phyloP scores from a whole-genome alignment of 352 stramenopile species.

The Globisporangium heterothallicum region DNA sequence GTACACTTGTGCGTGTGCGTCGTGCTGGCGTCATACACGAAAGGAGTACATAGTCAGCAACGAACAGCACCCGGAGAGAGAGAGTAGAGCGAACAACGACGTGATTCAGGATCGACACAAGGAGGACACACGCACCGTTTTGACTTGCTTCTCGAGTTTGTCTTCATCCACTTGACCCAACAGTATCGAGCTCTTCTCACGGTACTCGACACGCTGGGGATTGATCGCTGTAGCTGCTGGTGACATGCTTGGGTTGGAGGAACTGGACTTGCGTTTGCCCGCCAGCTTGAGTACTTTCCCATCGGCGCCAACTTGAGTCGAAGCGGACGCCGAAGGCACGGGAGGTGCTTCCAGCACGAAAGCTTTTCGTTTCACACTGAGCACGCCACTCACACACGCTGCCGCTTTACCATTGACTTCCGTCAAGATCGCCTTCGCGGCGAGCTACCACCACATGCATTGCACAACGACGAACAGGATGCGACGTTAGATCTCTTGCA shows the following conservation, averaged over 20 bases:
- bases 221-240: background rate
- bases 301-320: background rate
- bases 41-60: background rate
- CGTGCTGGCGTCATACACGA: slow-evolving; percentile 31
- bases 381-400: slow-evolving; percentile 48
- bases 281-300: background rate
- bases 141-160: slow-evolving; percentile 68
- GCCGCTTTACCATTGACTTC: slow-evolving; percentile 70
- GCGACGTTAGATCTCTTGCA: background rate
- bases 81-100: too few relatives aligned
- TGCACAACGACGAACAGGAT: background rate
- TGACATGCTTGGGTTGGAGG: slow-evolving; percentile 5
- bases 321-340: background rate
- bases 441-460: slow-evolving; percentile 25
- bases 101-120: background rate
- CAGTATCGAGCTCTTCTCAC: slow-evolving; percentile 52
- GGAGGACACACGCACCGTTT: slow-evolving; percentile 45
- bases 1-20: slow-evolving; percentile 63
- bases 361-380: slow-evolving; percentile 48
- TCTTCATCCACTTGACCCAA: slow-evolving; percentile 77
- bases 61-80: background rate
- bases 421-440: slow-evolving; percentile 46
- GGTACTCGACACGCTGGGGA: slow-evolving; percentile 41
- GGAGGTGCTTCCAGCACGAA: slow-evolving; percentile 45
- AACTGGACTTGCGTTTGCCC: slow-evolving; percentile 11